Percentiles rank a stretch among this genome's conserved stretches.
Conservation (phyloP, 768 basidiomycete genomes). For the Leccinum rimulosum region DNA sequence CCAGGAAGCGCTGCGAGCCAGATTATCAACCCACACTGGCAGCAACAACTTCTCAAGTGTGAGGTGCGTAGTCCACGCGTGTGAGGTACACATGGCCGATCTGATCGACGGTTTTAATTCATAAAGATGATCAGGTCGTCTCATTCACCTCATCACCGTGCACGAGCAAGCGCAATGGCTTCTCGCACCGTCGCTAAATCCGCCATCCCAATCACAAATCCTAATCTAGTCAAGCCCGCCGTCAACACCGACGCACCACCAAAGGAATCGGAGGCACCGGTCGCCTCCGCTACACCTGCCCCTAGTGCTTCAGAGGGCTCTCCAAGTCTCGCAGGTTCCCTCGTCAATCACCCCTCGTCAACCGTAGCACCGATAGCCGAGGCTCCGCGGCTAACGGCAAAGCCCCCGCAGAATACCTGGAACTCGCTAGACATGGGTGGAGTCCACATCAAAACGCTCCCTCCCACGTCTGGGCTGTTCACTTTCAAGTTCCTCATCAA, state of each 20-base stretch:
- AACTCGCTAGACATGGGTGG: slow-evolving; percentile 95
- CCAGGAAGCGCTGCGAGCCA: slow-evolving; percentile 54
- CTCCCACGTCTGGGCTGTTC: slow-evolving; percentile 71
- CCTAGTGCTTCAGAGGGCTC: slow-evolving; percentile 36
- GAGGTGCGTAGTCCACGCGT: slow-evolving; percentile 61
- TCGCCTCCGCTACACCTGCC: slow-evolving; percentile 29
- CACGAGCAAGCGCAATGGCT: slow-evolving; percentile 92
- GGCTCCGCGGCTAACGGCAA: slow-evolving; percentile 61
- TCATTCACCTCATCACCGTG: slow-evolving; percentile 89
- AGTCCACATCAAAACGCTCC: slow-evolving; percentile 87
- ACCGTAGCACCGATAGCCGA: slow-evolving; percentile 72
- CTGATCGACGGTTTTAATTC: slow-evolving; percentile 21
- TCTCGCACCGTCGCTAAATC: slow-evolving; percentile 83
- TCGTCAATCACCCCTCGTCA: slow-evolving; percentile 66
- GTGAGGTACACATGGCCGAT: slow-evolving; percentile 17
- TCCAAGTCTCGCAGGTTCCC: slow-evolving; percentile 32
- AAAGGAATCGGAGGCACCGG: slow-evolving; percentile 31
- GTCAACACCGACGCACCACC: slow-evolving; percentile 25
- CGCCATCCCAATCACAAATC: slow-evolving; percentile 90
- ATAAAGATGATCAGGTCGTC: slow-evolving; percentile 78
- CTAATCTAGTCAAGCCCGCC: slow-evolving; percentile 61
- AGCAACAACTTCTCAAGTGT: slow-evolving; percentile 88
- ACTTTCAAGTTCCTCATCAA: slow-evolving; percentile 90
- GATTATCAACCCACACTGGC: slow-evolving; percentile 84
- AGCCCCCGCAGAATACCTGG: slow-evolving; percentile 80